Base-by-base conservation (phyloP, 805 yeast genomes). In the Dipodascus geniculatus region DNA sequence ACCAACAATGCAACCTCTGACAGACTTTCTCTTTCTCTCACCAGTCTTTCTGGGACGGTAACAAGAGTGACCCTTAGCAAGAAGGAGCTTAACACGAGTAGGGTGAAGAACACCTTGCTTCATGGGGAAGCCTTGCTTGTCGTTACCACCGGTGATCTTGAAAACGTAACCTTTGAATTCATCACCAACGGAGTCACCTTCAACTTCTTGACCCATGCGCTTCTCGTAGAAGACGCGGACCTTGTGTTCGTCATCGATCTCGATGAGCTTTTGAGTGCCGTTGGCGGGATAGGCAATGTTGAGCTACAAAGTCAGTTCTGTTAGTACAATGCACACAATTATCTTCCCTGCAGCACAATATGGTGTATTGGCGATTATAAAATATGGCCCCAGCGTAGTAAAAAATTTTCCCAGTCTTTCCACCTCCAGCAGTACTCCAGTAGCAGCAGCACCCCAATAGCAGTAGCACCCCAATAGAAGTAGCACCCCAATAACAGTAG, bases 41-140 rank as follows among this genome's bases (percentile, higher is more conserved):
- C 99, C 99, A 65, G 76, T 72, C 81, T 98, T 88, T 83, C 99
- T 93, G 77, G 96, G 95, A 83, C 99, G 91, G 95, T 93, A 93
- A 83, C 98, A 91, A 68, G 97, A 87, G 81, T 80, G 85, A 72
- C 91, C 96, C 79, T 88, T 83, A 67, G 96, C 76, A 73, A 93
- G 81, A 74, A 93, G 83, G 70, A 93, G 83, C 76, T 87, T 89
- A 69, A 93, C 98, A 85, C 99, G 95, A 84, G 95, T 89, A 79
- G 99, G 98, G 82, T 88, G 93, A 84, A 93, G 80, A 65, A 93
- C 99, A 85, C 99, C 99, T 80, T 95, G 99, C 80, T 90, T 93
- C 99, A 95, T 93, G 80, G 99, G 98, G 96, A 93, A 93, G 81
- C 99, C 99, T 82, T 93, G 99, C 82, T 93, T 93, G 82, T 93